Evolutionary conservation across 306 rosid genomes (phyloP), one percentile per base, ranked within the genome.

Genomic region (Quercus engelmannii): DNA sequence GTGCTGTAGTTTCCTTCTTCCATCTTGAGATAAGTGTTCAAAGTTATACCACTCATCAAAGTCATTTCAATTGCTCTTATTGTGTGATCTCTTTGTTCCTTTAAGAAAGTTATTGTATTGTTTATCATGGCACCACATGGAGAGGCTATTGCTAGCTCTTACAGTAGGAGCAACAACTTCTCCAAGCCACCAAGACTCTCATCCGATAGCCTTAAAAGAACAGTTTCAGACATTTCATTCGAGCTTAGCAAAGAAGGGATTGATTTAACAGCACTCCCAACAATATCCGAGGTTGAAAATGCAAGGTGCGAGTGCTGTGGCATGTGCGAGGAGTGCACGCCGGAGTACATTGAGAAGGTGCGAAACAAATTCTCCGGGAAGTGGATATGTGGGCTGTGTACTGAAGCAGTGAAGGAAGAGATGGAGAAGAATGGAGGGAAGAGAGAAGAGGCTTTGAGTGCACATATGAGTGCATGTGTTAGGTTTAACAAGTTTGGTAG

Each of bases 301-400:
- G 97, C 94, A 0, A 91, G 83, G 82, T 96, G 99, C 20, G 99
- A 96, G 85, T 96, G 99, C 21, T 96, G 99, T 55, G 98, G 99
- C 4, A 96, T 96, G 96, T 79, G 86, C 30, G 97, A 96, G 83
- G 99, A 96, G 90, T 93, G 92, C 88, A 96, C 99, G 18, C 87
- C 82, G 0, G 96, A 91, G 88, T 96, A 93, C 92, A 89, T 93
- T 5, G 93, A 86, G 5, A 84, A 86, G 1, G 89, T 90, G 64
- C 84, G 98, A 0, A 84, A 79, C 15, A 96, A 89, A 84, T 90
- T 86, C 86, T 26, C 62, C 0, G 98, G 99, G 64, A 93, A 93
- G 74, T 90, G 83, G 83, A 91, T 93, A 61, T 96, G 99, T 5
- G 99, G 99, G 31, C 81, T 93, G 71, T 96, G 99, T 46, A 14